Base-by-base conservation (phyloP, 768 basidiomycete genomes). In the Boletales sp. region DNA sequence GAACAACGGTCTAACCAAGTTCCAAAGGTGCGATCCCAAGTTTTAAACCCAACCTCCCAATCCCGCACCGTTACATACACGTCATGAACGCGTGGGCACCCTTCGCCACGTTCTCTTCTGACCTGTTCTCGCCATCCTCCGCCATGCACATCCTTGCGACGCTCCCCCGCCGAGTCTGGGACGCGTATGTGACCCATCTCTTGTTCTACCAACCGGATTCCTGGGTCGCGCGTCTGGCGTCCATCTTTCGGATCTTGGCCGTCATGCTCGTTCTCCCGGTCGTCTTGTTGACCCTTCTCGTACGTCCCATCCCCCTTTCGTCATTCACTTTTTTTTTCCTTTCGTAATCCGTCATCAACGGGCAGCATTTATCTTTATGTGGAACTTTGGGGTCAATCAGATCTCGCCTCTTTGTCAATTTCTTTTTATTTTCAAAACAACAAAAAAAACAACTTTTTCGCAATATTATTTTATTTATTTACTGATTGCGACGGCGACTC, bases 171-270 rank as follows among this genome's bases (percentile, higher is more conserved):
- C 62, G 70, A 7, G 56, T 86, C 32, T 88, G 85, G 85, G 61
- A 73, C 18, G 71, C 70, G 51, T 90, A 90, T 58, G 54, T 83
- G 48, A 68, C 79, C 34, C 74, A 84, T 58, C 72, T 90, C 19
- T 85, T 81, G 79, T 68, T 77, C 57, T 88, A 87, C 58, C 63
- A 78, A 40, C 72, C 79, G 3, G 70, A 74, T 36, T 90, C 89
- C 4, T 85, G 80, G 82, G 83, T 90, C 42, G 78, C 75, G 36
- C 78, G 75, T 52, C 72, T 78, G 32, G 86, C 88, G 15, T 83
- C 77, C 36, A 71, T 72, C 7, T 85, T 77, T 57, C 84, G 87
- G 48, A 64, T 88, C 41, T 74, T 90, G 52, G 84, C 88, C 19
- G 66, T 75, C 50, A 18, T 86, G 32, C 57, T 72, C 49, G 60